A percentile compares a stretch with the other conserved stretches of the same genome.
These are phyloP conservation scores for Mallotus japonicus DNA, from an alignment of 441 rosid genomes.

Conservation along the genomic window DNA sequence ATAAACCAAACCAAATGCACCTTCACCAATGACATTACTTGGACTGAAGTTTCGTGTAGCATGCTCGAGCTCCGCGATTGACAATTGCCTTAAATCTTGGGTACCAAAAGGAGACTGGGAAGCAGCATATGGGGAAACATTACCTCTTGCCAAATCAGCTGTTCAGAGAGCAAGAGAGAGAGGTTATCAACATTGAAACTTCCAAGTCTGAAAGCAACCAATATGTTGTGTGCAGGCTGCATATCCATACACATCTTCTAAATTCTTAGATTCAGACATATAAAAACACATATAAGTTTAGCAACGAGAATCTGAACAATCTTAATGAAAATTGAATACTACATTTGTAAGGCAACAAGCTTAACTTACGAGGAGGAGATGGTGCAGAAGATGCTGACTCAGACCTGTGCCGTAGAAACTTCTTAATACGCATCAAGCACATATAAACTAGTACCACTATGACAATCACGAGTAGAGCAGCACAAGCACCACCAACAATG, in stretches of 20 bases:
- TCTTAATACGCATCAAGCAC: conserved; percentile 42
- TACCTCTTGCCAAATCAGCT: conserved; percentile 34
- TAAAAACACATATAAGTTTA: too few relatives aligned
- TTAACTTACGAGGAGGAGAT: conserved; percentile 37
- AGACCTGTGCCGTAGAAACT: conserved; percentile 30
- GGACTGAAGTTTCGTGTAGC: conserved; percentile 44
- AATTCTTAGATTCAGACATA: too few relatives aligned
- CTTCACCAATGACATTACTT: conserved; percentile 46
- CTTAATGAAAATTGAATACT: too few relatives aligned
- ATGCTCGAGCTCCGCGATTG: conserved; percentile 36
- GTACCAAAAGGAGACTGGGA: conserved; percentile 19
- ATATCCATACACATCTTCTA: neutral
- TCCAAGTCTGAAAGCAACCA: neutral
- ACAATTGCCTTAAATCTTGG: conserved; percentile 30
- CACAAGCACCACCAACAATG: conserved; percentile 38
- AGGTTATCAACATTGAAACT: neutral
- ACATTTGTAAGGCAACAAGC: neutral
- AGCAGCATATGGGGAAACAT: conserved; percentile 25
- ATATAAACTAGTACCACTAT: conserved; percentile 35
- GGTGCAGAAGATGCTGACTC: conserved; percentile 38
- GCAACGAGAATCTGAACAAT: too few relatives aligned
- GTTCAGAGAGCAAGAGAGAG: conserved; percentile 10
- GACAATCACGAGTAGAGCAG: conserved; percentile 38
- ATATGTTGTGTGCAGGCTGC: neutral
- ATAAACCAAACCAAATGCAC: conserved; percentile 41